Percentiles rank a stretch among this genome's conserved stretches.
Conservation (phyloP, 768 basidiomycete species). For the Cytidiella melzeri region DNA sequence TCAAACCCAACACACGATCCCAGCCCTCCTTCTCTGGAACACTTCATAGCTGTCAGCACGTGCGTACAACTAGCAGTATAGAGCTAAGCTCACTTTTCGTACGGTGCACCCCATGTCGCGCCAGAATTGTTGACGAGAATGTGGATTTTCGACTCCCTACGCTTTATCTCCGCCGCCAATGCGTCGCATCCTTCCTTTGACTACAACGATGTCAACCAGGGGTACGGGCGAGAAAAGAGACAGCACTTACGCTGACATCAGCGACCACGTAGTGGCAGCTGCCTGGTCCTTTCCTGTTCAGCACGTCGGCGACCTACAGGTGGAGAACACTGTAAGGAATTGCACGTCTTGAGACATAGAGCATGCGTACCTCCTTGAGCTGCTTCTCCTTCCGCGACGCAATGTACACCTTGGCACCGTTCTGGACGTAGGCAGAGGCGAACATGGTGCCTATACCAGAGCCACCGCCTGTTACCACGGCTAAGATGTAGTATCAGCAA, state of each 20-base stretch:
- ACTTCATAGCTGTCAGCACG: conserved; percentile 11
- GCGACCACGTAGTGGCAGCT: conserved; percentile 69
- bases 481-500: conserved; percentile 28
- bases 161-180: conserved; percentile 61
- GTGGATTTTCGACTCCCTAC: conserved; percentile 66
- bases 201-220: conserved; percentile 28
- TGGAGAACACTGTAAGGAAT: no score
- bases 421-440: conserved; percentile 73
- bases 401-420: conserved; percentile 87
- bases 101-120: conserved; percentile 71
- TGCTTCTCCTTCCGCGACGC: conserved; percentile 78
- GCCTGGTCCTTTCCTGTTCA: conserved; percentile 56
- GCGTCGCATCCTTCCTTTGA: conserved; percentile 75
- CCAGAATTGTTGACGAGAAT: conserved; percentile 85
- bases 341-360: conserved; percentile 25
- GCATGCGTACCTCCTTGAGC: conserved; percentile 55
- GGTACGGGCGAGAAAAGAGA: not conserved
- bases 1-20: conserved; percentile 78
- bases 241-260: conserved; percentile 56
- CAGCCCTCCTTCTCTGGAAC: conserved; percentile 81
- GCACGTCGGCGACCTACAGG: conserved; percentile 34
- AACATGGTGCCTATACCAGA: conserved; percentile 85
- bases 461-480: conserved; percentile 78
- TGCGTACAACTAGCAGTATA: not conserved
- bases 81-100: conserved; percentile 33